Evolutionary conservation across 1,284 basidiomycete species (phyloP), one percentile per base, ranked within the genome.

Genomic region (Rhizoctonia solani): DNA sequence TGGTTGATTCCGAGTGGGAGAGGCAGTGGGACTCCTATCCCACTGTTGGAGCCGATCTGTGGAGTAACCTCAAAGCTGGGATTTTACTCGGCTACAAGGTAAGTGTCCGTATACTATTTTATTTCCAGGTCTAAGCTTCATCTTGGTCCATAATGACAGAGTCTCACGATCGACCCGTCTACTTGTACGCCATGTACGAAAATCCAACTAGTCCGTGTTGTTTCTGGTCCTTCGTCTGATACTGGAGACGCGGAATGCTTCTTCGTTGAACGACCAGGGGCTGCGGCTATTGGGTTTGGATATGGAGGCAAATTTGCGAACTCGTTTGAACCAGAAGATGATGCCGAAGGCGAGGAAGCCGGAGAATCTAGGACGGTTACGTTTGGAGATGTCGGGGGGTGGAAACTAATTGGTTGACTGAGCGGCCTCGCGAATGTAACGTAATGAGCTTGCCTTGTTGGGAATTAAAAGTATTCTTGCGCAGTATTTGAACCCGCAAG

Each of bases 31-130:
- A 79, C 1, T 72, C 71, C 0, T 75, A 79, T 55, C 41, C 71
- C 4, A 74, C 73, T 25, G 70, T 85, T 27, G 72, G 68, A 0
- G 72, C 75, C 14, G 58, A 50, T 1, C 25, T 47, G 27, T 50
- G 71, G 16, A 74, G 74, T 2, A 75, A 80, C 67, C 61, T 85
- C 19, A 53, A 61, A 3, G 59, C 73, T 19, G 83, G 80, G 0
- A 69, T 61, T 6, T 56, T 82, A 0, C 75, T 85, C 44, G 83
- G 79, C 0, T 86, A 84, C 84, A 84, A 83, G 81, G 85, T 84
- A 66, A 16, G 79, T 71, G 65, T 54, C 52, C 27, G 32, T 9
- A 50, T 30, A 69, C 34, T 19, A 29, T 59, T 30, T 27, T 56
- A 4, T 39, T 39, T 16, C 8, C 16, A 8, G 9, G 37, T 54